Conservation (phyloP, 345 rosid genomes). For the Tarenaya hassleriana region DNA sequence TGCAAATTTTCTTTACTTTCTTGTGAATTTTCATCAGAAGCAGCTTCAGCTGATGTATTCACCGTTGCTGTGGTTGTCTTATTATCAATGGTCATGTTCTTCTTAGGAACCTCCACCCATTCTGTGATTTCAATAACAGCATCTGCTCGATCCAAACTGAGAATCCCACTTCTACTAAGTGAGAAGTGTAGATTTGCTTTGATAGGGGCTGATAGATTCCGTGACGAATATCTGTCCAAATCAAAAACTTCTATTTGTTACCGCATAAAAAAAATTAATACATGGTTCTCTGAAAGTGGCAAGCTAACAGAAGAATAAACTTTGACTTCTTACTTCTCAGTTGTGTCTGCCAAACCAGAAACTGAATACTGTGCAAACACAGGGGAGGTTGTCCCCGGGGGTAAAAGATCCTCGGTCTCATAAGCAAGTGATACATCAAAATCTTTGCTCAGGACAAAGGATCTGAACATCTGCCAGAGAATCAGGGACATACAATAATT, state of each 20-base stretch:
- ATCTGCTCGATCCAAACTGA: constrained; percentile 84
- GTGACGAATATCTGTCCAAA: constrained; percentile 64
- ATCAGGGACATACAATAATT: constrained; percentile 25
- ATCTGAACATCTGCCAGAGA: constrained; percentile 71
- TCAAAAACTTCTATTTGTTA: constrained; percentile 4
- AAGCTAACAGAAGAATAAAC: constrained; percentile 6
- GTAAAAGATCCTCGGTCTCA: constrained; percentile 66
- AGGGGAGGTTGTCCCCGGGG: constrained; percentile 63
- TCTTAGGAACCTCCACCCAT: constrained; percentile 95
- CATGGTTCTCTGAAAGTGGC: background rate
- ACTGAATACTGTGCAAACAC: constrained; percentile 78
- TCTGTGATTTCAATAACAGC: constrained; percentile 90
- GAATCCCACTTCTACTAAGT: constrained; percentile 87
- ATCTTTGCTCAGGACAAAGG: constrained; percentile 70
- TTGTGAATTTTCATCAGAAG: constrained; percentile 39
- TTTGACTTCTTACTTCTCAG: constrained; percentile 62
- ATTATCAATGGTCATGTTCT: constrained; percentile 55
- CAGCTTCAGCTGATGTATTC: constrained; percentile 46
- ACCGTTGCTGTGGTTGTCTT: constrained; percentile 53
- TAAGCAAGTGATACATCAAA: constrained; percentile 86
- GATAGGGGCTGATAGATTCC: constrained; percentile 88
- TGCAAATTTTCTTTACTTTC: constrained; percentile 43
- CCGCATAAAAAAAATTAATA: constrained; percentile 4
- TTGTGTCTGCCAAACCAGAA: constrained; percentile 69
- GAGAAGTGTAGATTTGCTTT: constrained; percentile 89